Conservation (phyloP, 805 yeast genomes). For the Jamesozyma hellenica region DNA sequence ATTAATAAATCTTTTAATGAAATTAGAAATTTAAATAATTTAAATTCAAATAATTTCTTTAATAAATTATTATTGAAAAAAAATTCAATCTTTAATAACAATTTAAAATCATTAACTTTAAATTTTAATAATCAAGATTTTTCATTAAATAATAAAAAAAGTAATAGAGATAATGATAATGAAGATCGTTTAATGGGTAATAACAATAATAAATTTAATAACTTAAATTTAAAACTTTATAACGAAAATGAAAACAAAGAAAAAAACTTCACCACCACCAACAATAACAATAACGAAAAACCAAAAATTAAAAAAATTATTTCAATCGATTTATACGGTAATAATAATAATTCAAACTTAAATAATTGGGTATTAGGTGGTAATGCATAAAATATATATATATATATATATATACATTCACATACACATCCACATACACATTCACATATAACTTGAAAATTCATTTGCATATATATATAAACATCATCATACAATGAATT, state of each 20-base stretch:
- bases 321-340: constrained; percentile 26
- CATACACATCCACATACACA: not conserved
- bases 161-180: constrained; percentile 16
- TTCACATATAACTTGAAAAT: not conserved
- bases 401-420: too few relatives aligned
- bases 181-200: not conserved
- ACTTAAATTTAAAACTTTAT: constrained; percentile 5
- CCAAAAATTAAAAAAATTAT: constrained; percentile 21
- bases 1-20: constrained; percentile 26
- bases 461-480: not conserved
- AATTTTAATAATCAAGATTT: constrained; percentile 7
- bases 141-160: too few relatives aligned
- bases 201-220: not conserved
- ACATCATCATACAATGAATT: not conserved
- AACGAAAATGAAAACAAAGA: not conserved
- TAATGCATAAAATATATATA: constrained; percentile 5
- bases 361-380: constrained; percentile 28
- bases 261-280: too few relatives aligned
- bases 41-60: not conserved
- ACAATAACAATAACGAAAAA: not conserved
- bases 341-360: constrained; percentile 11
- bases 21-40: constrained; percentile 10
- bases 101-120: constrained; percentile 10
- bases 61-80: constrained; percentile 5
- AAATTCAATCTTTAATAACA: constrained; percentile 7